Base-by-base conservation (phyloP, 495 filamentous ascomycete genomes). In the Amniculicola lignicola region DNA sequence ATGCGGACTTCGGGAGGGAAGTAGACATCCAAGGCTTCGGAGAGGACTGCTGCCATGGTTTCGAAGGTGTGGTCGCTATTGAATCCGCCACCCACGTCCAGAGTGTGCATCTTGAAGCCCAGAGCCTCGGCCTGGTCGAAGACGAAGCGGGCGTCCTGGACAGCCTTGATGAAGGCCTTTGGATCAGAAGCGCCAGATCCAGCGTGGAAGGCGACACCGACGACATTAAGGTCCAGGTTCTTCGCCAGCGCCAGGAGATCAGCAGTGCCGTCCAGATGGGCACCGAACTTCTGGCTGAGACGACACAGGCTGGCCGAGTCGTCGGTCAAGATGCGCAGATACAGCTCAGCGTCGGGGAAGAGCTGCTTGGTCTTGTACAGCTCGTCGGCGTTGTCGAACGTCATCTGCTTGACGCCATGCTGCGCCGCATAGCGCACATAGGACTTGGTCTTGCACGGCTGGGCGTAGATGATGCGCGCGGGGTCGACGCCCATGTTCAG, bases 371-470 rank as follows among this genome's bases (percentile, higher is more conserved):
- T 93, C 79, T 99, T 97, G 80, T 92, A 89, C 28, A 99, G 81
- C 76, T 99, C 94, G 67, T 97, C 93, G 59, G 89, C 83, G 63
- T 97, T 96, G 76, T 99, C 93, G 64, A 97, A 96, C 10, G 93
- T 97, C 90, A 99, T 97, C 77, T 95, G 90, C 75, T 89, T 94
- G 64, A 99, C 92, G 54, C 84, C 86, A 50, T 86, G 70, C 68
- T 83, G 79, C 51, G 84, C 81, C 46, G 92, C 92, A 64, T 88
- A 95, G 63, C 90, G 88, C 56, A 97, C 77, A 72, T 96, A 96
- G 33, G 91, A 96, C 72, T 94, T 95, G 67, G 93, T 96, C 81
- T 97, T 97, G 85, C 94, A 97, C 37, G 93, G 93, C 70, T 99
- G 94, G 42, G 93, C 94, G 67, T 96, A 99, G 73, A 99, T 95